Base-by-base conservation (phyloP, 2,329 filamentous ascomycete species). In the Diaporthe sp. region DNA sequence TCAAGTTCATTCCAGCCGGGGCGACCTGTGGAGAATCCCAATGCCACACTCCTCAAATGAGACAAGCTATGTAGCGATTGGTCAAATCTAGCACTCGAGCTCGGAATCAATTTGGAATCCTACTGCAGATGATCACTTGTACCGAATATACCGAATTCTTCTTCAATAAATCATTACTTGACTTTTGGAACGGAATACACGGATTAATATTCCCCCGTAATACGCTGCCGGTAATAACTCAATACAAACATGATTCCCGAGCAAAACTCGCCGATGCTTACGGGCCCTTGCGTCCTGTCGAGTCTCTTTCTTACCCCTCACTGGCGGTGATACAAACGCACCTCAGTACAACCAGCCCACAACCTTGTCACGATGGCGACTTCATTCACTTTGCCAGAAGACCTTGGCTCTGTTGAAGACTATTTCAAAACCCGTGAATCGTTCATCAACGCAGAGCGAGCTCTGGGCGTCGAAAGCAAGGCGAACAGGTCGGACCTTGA, bases 371-470 rank as follows among this genome's bases (percentile, higher is more conserved):
- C 17, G 19, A 68, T 53, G 65, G 22, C 59, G 22, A 31, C 46
- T 28, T 17, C 46, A 13, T 68, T 53, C 17, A 28, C 22, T n/a
- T 12, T 68, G 22, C 65, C 65, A 39, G 65, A 68, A 28, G 65
- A 68, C 1, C 9, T 68, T 2, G 46, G 19, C 6, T 68, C 65
- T 28, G 65, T 68, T 28, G 44, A 68, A 12, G 46, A 53, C 22
- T 68, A 68, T 25, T 68, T 68, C 34, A 53, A 53, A 37, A 31
- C 65, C 4, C 65, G 65, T 12, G 46, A 68, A 68, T 68, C 34
- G 4, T 53, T 68, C n/a, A n/a, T 68, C 13, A 68, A 68, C 15
- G 46, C 65, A 10, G 65, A 68, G 4, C 65, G 65, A 39, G 46
- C 22, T 2, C 13, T 68, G 31, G 46, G 65, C 1, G 53, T 39